phyloP scores from a whole-genome alignment of 2,329 filamentous ascomycete species.

The Diplodia mutila region DNA sequence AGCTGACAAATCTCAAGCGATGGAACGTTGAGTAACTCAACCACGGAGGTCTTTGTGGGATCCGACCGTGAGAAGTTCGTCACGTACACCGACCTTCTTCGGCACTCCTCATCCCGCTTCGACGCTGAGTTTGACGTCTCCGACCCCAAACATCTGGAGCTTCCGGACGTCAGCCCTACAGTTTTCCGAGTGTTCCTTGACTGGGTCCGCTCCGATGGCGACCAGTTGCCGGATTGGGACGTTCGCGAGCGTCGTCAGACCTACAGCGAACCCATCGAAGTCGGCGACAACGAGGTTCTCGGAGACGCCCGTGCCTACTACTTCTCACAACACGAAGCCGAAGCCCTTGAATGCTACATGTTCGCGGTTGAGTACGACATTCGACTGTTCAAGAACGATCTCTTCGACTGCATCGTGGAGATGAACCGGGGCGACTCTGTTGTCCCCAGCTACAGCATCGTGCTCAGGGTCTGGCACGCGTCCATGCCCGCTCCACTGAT shows the following conservation, averaged over 20 bases:
- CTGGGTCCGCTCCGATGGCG: slow-evolving; percentile 1
- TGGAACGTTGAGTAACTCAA: background rate
- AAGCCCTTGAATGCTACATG: slow-evolving; percentile 14
- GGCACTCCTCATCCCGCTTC: background rate
- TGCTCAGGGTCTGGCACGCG: background rate
- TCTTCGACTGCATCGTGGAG: slow-evolving; percentile 16
- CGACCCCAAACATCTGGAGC: background rate
- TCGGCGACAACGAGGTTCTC: background rate
- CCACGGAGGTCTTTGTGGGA: background rate
- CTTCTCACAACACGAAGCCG: background rate
- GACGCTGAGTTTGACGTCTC: background rate
- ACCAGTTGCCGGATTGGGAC: background rate
- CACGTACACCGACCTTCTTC: background rate
- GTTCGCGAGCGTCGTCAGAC: background rate
- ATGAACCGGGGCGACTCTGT: background rate
- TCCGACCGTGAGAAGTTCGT: background rate
- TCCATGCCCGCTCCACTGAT: background rate
- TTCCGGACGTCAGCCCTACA: background rate
- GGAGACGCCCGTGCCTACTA: background rate
- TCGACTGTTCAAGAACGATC: slow-evolving; percentile 12
- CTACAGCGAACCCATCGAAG: background rate
- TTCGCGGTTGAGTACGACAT: slow-evolving; percentile 9
- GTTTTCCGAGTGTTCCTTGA: slow-evolving; percentile 15
- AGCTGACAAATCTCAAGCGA: background rate
- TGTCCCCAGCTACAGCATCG: slow-evolving; percentile 11